Evolutionary conservation across 2,329 filamentous ascomycete genomes (phyloP).

Genomic region (Cladosporium austrohemisphaericum): DNA sequence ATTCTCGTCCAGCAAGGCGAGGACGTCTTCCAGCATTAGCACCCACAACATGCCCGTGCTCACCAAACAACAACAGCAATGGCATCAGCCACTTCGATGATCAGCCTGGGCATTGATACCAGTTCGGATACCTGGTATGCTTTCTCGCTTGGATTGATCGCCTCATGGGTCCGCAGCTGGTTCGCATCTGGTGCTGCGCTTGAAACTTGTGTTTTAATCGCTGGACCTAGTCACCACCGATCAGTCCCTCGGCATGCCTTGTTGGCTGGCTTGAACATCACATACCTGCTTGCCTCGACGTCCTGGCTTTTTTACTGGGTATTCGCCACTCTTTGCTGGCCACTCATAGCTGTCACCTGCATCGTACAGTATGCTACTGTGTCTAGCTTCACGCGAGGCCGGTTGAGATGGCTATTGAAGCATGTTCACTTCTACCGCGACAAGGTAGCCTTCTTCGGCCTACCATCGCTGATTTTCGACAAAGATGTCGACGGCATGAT

Average conservation of each 20-base stretch:
- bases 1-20: too few species aligned
- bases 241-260: slow-evolving; percentile 38
- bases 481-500: slow-evolving; percentile 52
- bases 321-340: slow-evolving; percentile 43
- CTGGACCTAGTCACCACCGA: slow-evolving; percentile 22
- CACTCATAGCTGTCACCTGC: slow-evolving; percentile 40
- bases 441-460: slow-evolving; percentile 47
- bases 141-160: neutral
- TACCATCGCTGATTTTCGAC: slow-evolving; percentile 54
- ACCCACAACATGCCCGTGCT: neutral
- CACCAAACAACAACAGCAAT: neutral
- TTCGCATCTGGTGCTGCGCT: slow-evolving; percentile 27
- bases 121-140: neutral
- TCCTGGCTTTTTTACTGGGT: slow-evolving; percentile 46
- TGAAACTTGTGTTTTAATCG: slow-evolving; percentile 26
- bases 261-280: slow-evolving; percentile 44
- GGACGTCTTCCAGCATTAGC: too few species aligned
- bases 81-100: neutral
- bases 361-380: slow-evolving; percentile 47
- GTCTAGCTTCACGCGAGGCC: slow-evolving; percentile 34
- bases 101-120: too few species aligned
- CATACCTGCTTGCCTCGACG: slow-evolving; percentile 19
- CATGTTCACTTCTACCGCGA: slow-evolving; percentile 51
- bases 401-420: slow-evolving; percentile 45
- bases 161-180: slow-evolving; percentile 26